phyloP scores from a whole-genome alignment of 257 asterid genomes.

The Buddleja alternifolia region DNA sequence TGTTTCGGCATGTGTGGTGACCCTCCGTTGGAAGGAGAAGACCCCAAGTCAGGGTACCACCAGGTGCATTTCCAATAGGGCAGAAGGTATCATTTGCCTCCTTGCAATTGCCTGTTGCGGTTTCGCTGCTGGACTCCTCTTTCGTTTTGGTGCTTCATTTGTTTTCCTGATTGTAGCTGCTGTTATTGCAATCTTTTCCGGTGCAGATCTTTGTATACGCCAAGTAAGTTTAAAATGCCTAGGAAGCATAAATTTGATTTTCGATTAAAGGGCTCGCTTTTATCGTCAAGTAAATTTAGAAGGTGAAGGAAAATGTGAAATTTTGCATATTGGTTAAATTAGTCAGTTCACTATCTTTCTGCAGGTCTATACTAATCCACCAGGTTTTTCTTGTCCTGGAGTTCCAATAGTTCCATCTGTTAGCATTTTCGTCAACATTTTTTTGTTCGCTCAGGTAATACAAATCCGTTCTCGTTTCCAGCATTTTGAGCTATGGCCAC shows the following conservation, averaged over 20 bases:
- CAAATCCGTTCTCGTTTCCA: slow-evolving; percentile 16
- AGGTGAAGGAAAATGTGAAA: background rate
- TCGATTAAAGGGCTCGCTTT: background rate
- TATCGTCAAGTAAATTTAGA: background rate
- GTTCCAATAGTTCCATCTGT: slow-evolving; percentile 80
- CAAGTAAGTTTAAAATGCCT: slow-evolving; percentile 58
- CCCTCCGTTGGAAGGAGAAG: slow-evolving; percentile 80
- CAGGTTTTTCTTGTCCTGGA: slow-evolving; percentile 95
- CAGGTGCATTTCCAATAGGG: slow-evolving; percentile 52
- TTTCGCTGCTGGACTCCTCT: slow-evolving; percentile 73
- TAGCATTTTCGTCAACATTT: slow-evolving; percentile 82
- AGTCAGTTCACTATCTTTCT: slow-evolving; percentile 18
- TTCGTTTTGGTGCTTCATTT: slow-evolving; percentile 68
- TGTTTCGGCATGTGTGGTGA: slow-evolving; percentile 90
- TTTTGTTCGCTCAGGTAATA: slow-evolving; percentile 90
- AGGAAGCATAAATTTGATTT: background rate
- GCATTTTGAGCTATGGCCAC: background rate
- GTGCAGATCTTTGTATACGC: slow-evolving; percentile 64
- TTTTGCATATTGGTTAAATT: background rate
- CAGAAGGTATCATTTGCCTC: slow-evolving; percentile 74
- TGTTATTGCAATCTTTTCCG: slow-evolving; percentile 54
- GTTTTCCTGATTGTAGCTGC: slow-evolving; percentile 56
- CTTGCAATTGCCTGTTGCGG: slow-evolving; percentile 70
- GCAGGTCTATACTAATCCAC: slow-evolving; percentile 62
- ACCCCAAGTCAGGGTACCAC: slow-evolving; percentile 40